Evolutionary conservation across 2,329 filamentous ascomycete genomes (phyloP).

Genomic region (Xylariaceae sp.): DNA sequence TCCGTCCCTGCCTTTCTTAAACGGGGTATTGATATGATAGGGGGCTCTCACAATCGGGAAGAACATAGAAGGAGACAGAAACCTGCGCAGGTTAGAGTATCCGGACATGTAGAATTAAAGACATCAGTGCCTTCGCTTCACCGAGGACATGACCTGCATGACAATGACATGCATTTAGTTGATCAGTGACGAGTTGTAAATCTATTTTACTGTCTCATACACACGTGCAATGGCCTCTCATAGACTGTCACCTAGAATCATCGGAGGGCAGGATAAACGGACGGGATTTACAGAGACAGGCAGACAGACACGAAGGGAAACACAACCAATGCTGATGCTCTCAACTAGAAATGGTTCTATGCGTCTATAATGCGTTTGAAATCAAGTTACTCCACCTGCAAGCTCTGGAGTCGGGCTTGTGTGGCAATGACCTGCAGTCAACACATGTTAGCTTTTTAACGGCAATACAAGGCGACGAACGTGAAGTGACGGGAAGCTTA

Average conservation of each 20-base stretch:
- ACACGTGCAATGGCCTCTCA: constrained; percentile 27
- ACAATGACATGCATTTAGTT: too few species aligned
- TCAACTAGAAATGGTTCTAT: constrained; percentile 12
- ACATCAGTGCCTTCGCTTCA: too few species aligned
- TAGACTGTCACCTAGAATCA: constrained; percentile 25
- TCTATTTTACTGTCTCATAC: constrained; percentile 33
- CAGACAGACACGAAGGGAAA: constrained; percentile 20
- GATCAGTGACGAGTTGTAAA: constrained; percentile 11
- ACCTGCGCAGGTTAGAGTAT: too few species aligned
- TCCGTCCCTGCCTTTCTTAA: too few species aligned
- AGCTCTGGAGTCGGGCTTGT: constrained; percentile 29
- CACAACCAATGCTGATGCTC: constrained; percentile 7
- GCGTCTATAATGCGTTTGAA: constrained; percentile 14
- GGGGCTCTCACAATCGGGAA: too few species aligned
- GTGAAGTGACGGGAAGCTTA: constrained; percentile 34
- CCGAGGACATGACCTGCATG: neutral
- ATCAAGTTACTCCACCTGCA: constrained; percentile 27
- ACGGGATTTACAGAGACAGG: constrained; percentile 22
- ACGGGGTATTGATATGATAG: too few species aligned
- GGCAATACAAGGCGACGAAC: neutral
- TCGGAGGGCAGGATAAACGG: constrained; percentile 15
- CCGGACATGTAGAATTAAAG: too few species aligned
- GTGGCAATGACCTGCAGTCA: constrained; percentile 28
- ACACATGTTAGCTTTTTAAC: constrained; percentile 11
- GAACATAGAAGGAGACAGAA: too few species aligned